Evolutionary conservation across 768 basidiomycete genomes (phyloP).

Genomic region (Psilocybe subaeruginosa): DNA sequence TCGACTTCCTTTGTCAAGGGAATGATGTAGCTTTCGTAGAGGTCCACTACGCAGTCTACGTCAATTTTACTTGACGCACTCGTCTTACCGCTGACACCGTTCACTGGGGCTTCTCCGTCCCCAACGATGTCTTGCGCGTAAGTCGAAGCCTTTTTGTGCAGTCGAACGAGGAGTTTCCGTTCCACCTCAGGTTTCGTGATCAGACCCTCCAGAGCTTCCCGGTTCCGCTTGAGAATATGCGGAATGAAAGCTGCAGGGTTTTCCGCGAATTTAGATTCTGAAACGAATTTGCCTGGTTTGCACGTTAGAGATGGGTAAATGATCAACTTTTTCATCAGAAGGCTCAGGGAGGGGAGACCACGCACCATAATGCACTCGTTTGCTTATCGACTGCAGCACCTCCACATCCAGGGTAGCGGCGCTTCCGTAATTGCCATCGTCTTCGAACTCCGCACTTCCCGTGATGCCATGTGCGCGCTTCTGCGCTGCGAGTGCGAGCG

Average conservation of each 20-base stretch:
- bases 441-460: conserved; percentile 74
- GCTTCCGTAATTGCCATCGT: conserved; percentile 98
- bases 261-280: conserved; percentile 93
- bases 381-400: conserved; percentile 95
- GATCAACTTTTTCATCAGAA: neutral
- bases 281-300: conserved; percentile 91
- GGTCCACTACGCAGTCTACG: conserved; percentile 87
- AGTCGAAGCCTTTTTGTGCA: conserved; percentile 81
- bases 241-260: conserved; percentile 89
- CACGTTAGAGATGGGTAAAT: neutral
- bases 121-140: conserved; percentile 84
- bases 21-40: conserved; percentile 96
- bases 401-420: conserved; percentile 95
- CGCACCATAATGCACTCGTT: conserved; percentile 97
- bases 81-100: conserved; percentile 41
- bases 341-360: conserved; percentile 1
- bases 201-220: conserved; percentile 74
- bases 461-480: conserved; percentile 71
- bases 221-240: conserved; percentile 83
- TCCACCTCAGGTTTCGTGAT: conserved; percentile 99
- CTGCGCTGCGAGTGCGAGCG: conserved; percentile 60
- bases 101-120: conserved; percentile 48
- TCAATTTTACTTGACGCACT: conserved; percentile 72
- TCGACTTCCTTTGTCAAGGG: conserved; percentile 98
- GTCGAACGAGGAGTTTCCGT: conserved; percentile 74